Percentiles rank a stretch among this genome's conserved stretches.
Evolutionary conservation across 192 early-diverging fungal genomes (phyloP).

Genomic region (Backusella australiensis): DNA sequence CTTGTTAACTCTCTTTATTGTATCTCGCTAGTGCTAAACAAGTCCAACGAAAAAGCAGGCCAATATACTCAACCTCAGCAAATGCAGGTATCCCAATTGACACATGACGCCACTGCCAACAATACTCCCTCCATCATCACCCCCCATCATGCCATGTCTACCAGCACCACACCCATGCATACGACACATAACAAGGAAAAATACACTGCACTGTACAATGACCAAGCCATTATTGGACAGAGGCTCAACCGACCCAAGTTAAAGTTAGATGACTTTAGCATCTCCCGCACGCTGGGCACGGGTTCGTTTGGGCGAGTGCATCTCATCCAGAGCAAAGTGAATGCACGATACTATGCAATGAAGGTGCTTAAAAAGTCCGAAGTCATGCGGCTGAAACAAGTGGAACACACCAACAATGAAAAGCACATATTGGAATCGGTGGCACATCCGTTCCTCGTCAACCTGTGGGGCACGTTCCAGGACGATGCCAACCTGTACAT

Average conservation of each 20-base stretch:
- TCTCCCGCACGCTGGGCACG: constrained; percentile 90
- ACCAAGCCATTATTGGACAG: constrained; percentile 18
- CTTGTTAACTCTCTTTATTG: neutral
- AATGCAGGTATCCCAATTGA: constrained; percentile 13
- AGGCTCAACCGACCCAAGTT: constrained; percentile 43
- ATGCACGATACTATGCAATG: constrained; percentile 88
- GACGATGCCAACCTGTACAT: constrained; percentile 79
- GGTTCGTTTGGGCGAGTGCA: constrained; percentile 96
- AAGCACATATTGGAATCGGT: constrained; percentile 83
- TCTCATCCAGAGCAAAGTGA: constrained; percentile 72
- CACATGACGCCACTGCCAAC: neutral
- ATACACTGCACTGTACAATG: constrained; percentile 7
- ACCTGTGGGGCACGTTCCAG: constrained; percentile 87
- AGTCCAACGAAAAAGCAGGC: neutral
- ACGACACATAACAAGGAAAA: neutral
- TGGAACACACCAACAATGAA: constrained; percentile 96
- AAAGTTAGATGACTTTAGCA: constrained; percentile 75
- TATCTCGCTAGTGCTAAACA: neutral
- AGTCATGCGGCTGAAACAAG: constrained; percentile 88
- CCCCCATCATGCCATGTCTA: neutral
- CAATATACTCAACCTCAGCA: constrained; percentile 9
- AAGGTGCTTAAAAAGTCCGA: constrained; percentile 92
- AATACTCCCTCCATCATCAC: no score
- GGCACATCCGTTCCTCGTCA: constrained; percentile 84
- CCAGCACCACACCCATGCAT: neutral